Evolutionary conservation across 352 stramenopile genomes (phyloP), one percentile per base, ranked within the genome.

Genomic region (Globisporangium barbulae): DNA sequence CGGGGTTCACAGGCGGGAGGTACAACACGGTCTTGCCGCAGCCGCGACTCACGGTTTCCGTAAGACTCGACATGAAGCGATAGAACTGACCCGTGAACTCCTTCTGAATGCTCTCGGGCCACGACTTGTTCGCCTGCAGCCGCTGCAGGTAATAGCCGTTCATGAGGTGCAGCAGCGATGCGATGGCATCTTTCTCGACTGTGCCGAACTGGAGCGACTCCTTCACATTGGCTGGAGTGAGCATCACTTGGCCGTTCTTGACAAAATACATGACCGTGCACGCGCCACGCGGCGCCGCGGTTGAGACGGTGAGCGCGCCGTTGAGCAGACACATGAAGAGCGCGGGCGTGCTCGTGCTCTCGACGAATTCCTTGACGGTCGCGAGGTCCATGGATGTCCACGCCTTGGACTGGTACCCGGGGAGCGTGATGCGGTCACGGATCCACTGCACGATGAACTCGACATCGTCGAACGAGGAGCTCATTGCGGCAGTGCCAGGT

Each of bases 11-110:
- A 0, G 88, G 79, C 2, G 93, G 91, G 28, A 98, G 69, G 63
- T 98, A 98, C 22, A 98, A 70, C 37, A 98, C 91, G 0, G 95
- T 98, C 72, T 98, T 97, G 41, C 93, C 91, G 48, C 92, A 90
- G 30, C 78, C 78, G 56, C 91, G 88, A 75, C 93, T 96, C 44
- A 96, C 85, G 0, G 91, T 96, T 74, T 98, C 91, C 1, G 93
- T 98, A n/a, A 98, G 75, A 25, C 86, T 94, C 28, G 91, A 96
- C 91, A 98, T 98, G 76, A 98, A 98, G 44, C 90, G 83, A 69
- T 97, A 97, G 62, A 98, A 97, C 68, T 98, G 93, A 5, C 89
- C 89, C 6, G 89, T 95, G 49, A 98, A 95, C 63, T 98, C 94
- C 63, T 97, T 98, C 61, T 94, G 88, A 35, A 98, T 89, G 64